These are phyloP conservation scores for Lantana camara DNA, from an alignment of 257 asterid species.

Conservation along the genomic window DNA sequence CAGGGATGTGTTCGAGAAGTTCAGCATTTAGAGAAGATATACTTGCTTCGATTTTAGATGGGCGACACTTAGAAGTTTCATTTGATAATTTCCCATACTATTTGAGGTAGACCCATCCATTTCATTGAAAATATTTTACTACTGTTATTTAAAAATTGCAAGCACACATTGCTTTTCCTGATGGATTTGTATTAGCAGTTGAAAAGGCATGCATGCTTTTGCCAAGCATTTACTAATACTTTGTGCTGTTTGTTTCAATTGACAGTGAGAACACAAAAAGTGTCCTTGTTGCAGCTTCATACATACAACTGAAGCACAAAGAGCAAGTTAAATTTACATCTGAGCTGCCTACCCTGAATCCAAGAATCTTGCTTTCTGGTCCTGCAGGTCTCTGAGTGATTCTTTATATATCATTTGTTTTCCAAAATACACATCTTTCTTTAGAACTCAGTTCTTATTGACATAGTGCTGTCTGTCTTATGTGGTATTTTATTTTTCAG, in stretches of 20 bases:
- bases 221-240: slow-evolving; percentile 20
- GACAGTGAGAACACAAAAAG: slow-evolving; percentile 88
- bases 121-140: neutral
- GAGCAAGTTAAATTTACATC: slow-evolving; percentile 68
- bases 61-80: slow-evolving; percentile 62
- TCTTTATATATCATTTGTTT: slow-evolving; percentile 12
- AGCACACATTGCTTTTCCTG: slow-evolving; percentile 14
- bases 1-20: slow-evolving; percentile 58
- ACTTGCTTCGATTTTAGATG: slow-evolving; percentile 59
- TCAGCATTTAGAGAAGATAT: slow-evolving; percentile 66
- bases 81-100: slow-evolving; percentile 88
- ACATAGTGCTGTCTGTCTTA: slow-evolving; percentile 16
- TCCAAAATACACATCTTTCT: slow-evolving; percentile 1
- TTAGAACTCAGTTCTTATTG: slow-evolving; percentile 16
- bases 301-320: slow-evolving; percentile 75
- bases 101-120: slow-evolving; percentile 55
- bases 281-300: slow-evolving; percentile 83
- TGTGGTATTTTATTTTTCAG: slow-evolving; percentile 45
- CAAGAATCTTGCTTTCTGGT: slow-evolving; percentile 86
- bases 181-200: slow-evolving; percentile 19
- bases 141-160: neutral
- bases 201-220: slow-evolving; percentile 9
- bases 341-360: slow-evolving; percentile 81
- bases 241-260: slow-evolving; percentile 27
- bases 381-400: slow-evolving; percentile 71